A percentile compares a stretch with the other conserved stretches of the same genome.
Conservation (phyloP, 2,329 filamentous ascomycete genomes). For the Penicillium brasilianum region DNA sequence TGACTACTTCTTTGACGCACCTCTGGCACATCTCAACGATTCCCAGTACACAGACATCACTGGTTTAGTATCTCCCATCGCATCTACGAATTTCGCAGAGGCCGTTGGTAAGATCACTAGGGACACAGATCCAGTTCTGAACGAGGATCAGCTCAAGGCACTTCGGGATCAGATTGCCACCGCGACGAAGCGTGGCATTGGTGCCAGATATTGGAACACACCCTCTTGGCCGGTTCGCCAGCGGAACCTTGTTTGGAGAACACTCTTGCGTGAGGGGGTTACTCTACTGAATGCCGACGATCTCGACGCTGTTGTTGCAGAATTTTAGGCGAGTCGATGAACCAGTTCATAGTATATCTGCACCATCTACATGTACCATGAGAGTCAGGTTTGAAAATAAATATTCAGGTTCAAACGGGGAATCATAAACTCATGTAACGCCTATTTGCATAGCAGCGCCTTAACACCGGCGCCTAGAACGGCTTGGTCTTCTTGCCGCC, state of each 20-base stretch:
- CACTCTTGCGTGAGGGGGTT: conserved; percentile 62
- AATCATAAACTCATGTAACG: neutral
- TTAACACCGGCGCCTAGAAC: neutral
- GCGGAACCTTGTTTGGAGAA: conserved; percentile 63
- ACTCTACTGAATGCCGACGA: conserved; percentile 69
- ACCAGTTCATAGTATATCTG: neutral
- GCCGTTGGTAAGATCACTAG: conserved; percentile 48
- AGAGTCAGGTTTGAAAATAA: neutral
- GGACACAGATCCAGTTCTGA: conserved; percentile 40
- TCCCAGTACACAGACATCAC: conserved; percentile 53
- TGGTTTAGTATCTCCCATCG: conserved; percentile 57
- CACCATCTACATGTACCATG: neutral
- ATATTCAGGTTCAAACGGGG: neutral
- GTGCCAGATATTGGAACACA: conserved; percentile 66
- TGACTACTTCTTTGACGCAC: conserved; percentile 67
- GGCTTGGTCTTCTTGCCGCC: neutral
- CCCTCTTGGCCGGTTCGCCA: conserved; percentile 65
- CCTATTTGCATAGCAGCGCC: neutral
- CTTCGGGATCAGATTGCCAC: conserved; percentile 58
- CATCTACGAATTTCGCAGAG: conserved; percentile 56
- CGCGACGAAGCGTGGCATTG: conserved; percentile 63
- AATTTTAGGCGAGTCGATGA: conserved; percentile 29
- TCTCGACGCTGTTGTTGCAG: conserved; percentile 56
- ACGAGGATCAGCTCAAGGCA: conserved; percentile 52
- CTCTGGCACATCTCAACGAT: conserved; percentile 52